Conservation (phyloP, 495 filamentous ascomycete genomes). For the Coniosporium apollinis region DNA sequence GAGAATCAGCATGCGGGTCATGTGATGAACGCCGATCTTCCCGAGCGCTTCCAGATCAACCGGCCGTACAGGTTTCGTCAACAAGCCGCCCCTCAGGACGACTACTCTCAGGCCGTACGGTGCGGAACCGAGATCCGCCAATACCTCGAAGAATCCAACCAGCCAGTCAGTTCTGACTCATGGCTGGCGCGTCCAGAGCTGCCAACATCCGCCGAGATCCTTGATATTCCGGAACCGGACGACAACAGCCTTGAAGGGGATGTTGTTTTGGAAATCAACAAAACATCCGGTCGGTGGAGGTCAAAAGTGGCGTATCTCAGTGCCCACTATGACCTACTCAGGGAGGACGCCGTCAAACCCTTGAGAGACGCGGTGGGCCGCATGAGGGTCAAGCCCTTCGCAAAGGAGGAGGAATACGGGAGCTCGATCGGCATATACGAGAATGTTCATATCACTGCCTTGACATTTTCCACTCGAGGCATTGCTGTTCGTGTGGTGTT, state of each 20-base stretch:
- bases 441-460: slow-evolving; percentile 46
- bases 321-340: slow-evolving; percentile 25
- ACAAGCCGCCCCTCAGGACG: too few species aligned
- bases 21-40: too few species aligned
- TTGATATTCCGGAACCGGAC: slow-evolving; percentile 9
- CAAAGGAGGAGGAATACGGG: slow-evolving; percentile 13
- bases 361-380: slow-evolving; percentile 22
- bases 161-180: slow-evolving; percentile 6
- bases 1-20: too few species aligned
- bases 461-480: slow-evolving; percentile 45
- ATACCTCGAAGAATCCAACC: slow-evolving; percentile 13
- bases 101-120: too few species aligned
- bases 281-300: slow-evolving; percentile 23
- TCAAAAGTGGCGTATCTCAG: slow-evolving; percentile 20
- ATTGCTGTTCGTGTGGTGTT: slow-evolving; percentile 54
- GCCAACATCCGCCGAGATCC: slow-evolving; percentile 16
- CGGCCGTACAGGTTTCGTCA: too few species aligned
- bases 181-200: slow-evolving; percentile 20
- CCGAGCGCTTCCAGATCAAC: too few species aligned
- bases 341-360: slow-evolving; percentile 26
- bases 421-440: slow-evolving; percentile 56
- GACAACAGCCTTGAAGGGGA: slow-evolving; percentile 4
- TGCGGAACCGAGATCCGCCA: slow-evolving; percentile 9
- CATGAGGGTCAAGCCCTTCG: slow-evolving; percentile 13
- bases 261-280: slow-evolving; percentile 21